These are phyloP conservation scores for Rhododendron kiyosumense DNA, from an alignment of 148 eudicot species.

Conservation along the genomic window DNA sequence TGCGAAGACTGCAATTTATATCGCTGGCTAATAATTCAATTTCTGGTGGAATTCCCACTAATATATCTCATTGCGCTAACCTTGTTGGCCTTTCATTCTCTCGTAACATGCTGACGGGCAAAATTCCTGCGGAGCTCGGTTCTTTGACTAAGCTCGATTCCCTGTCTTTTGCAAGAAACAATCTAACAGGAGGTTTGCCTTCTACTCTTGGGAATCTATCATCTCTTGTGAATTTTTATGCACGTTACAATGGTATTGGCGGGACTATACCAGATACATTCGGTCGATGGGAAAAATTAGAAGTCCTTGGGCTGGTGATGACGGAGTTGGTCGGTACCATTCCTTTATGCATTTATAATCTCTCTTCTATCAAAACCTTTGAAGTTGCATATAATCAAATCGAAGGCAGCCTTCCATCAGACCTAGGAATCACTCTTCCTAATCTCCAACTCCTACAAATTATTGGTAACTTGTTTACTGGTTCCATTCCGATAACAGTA, in stretches of 20 bases:
- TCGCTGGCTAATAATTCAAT: neutral
- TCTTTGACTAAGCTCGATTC: neutral
- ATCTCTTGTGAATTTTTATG: neutral
- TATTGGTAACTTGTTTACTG: no score
- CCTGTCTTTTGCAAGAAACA: neutral
- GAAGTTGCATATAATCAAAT: no score
- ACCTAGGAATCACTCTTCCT: neutral
- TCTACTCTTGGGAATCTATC: no score
- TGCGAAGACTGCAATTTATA: neutral
- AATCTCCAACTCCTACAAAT: neutral
- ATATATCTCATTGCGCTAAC: neutral
- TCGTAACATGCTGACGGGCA: neutral
- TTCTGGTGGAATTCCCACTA: neutral
- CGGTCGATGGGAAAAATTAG: neutral
- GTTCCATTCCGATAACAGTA: no score
- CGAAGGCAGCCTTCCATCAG: neutral
- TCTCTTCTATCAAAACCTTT: neutral
- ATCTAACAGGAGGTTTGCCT: no score
- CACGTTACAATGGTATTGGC: neutral
- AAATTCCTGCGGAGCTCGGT: neutral
- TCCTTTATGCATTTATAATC: neutral
- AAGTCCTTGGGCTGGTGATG: rapidly evolving
- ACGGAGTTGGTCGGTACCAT: neutral
- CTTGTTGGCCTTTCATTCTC: neutral
- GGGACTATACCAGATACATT: neutral